Percentiles rank a stretch among this genome's conserved stretches.
phyloP scores from a whole-genome alignment of 2,329 filamentous ascomycete species.

The Aspergillus neotritici region DNA sequence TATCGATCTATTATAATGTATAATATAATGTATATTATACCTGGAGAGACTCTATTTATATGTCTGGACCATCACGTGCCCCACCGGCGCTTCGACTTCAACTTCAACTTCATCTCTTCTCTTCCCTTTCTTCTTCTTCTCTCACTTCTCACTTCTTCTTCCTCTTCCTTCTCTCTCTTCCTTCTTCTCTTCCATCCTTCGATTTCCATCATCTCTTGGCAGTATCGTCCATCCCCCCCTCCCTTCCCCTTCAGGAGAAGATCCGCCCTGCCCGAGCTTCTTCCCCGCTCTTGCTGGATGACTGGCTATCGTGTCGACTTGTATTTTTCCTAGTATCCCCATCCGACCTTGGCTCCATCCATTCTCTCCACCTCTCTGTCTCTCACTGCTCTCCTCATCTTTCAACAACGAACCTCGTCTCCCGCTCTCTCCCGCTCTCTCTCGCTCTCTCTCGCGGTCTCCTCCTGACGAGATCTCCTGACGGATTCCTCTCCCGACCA shows the following conservation, averaged over 20 bases:
- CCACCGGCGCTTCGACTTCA: slow-evolving; percentile 9
- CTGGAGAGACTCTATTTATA: too few relatives aligned
- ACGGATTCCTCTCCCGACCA: too few relatives aligned
- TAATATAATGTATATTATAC: too few relatives aligned
- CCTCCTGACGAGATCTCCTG: not conserved
- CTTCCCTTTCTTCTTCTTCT: not conserved
- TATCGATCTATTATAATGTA: too few relatives aligned
- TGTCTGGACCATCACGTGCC: slow-evolving; percentile 13
- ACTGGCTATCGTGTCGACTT: not conserved
- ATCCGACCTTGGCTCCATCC: not conserved
- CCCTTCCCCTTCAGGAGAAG: slow-evolving; percentile 8
- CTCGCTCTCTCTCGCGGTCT: too few relatives aligned
- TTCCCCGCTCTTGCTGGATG: slow-evolving; percentile 7
- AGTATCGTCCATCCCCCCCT: not conserved
- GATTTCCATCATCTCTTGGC: not conserved
- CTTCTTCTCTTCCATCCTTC: not conserved
- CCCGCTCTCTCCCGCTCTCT: not conserved
- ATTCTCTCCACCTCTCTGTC: not conserved
- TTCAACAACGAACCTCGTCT: not conserved
- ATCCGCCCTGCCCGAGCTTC: slow-evolving; percentile 12
- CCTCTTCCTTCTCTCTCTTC: not conserved
- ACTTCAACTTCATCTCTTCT: slow-evolving; percentile 1
- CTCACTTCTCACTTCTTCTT: not conserved
- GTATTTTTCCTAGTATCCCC: not conserved
- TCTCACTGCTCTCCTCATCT: slow-evolving; percentile 6